Percentiles rank a stretch among this genome's conserved stretches.
Conservation (phyloP, 1,284 basidiomycete species). For the Athelia sp. region DNA sequence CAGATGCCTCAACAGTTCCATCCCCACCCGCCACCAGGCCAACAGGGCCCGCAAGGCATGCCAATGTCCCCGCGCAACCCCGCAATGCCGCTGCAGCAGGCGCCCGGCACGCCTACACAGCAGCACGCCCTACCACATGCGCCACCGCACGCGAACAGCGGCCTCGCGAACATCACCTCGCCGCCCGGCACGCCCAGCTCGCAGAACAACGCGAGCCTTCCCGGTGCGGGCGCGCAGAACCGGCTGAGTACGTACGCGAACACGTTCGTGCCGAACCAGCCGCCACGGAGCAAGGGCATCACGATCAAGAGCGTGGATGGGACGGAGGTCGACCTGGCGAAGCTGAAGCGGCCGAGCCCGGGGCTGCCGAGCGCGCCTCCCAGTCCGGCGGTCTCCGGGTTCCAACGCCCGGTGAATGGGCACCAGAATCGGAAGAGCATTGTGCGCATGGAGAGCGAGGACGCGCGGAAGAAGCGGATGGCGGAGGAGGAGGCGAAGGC, state of each 20-base stretch:
- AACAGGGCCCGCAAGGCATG: slow-evolving; percentile 35
- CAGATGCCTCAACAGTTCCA: slow-evolving; percentile 10
- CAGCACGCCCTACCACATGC: slow-evolving; percentile 47
- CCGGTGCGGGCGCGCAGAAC: slow-evolving; percentile 30
- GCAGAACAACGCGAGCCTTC: slow-evolving; percentile 31
- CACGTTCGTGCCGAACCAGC: slow-evolving; percentile 52
- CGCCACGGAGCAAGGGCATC: slow-evolving; percentile 33
- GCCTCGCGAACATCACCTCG: slow-evolving; percentile 42
- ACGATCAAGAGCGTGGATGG: slow-evolving; percentile 53
- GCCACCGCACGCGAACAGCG: slow-evolving; percentile 36
- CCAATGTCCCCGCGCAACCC: slow-evolving; percentile 63
- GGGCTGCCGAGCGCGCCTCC: slow-evolving; percentile 2
- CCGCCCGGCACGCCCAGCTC: slow-evolving; percentile 56
- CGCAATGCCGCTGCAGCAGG: slow-evolving; percentile 43
- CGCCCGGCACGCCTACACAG: slow-evolving; percentile 61
- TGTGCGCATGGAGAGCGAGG: slow-evolving; percentile 53
- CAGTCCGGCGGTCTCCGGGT: slow-evolving; percentile 16
- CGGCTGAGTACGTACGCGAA: slow-evolving; percentile 57
- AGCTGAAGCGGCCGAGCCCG: slow-evolving; percentile 43
- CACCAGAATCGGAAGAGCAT: slow-evolving; percentile 7
- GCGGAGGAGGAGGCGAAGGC: slow-evolving; percentile 44
- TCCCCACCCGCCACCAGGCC: slow-evolving; percentile 25
- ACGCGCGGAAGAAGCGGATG: slow-evolving; percentile 46
- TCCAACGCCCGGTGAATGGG: too few species aligned
- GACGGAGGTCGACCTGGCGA: slow-evolving; percentile 51